These are phyloP conservation scores for Pseudogymnoascus sp. DNA, from an alignment of 2,329 filamentous ascomycete species.

Conservation along the genomic window DNA sequence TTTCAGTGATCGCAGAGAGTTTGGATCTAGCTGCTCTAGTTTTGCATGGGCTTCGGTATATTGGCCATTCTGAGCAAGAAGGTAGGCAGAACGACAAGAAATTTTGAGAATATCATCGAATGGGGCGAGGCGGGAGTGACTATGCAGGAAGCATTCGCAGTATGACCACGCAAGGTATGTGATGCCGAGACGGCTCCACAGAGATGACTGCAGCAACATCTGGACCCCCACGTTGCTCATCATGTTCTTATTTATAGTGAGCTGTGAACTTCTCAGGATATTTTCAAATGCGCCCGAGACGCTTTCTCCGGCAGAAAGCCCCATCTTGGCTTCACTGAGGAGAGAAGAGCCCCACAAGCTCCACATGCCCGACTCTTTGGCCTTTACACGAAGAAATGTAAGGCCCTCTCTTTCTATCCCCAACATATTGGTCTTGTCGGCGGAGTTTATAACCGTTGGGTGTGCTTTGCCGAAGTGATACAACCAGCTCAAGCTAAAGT, in stretches of 20 bases:
- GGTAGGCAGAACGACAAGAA: slow-evolving; percentile 62
- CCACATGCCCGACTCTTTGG: slow-evolving; percentile 82
- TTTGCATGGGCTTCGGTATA: slow-evolving; percentile 62
- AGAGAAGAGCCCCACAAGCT: slow-evolving; percentile 76
- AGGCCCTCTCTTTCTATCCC: slow-evolving; percentile 76
- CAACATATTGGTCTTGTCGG: slow-evolving; percentile 66
- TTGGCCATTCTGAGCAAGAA: slow-evolving; percentile 59
- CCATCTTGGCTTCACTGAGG: slow-evolving; percentile 77
- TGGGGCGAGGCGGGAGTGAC: slow-evolving; percentile 56
- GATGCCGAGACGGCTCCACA: slow-evolving; percentile 71
- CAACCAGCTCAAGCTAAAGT: slow-evolving; percentile 93
- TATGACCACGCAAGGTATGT: slow-evolving; percentile 50
- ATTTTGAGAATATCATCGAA: slow-evolving; percentile 77
- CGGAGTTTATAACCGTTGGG: slow-evolving; percentile 63
- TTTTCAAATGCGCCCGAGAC: slow-evolving; percentile 62
- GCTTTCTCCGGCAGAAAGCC: slow-evolving; percentile 65
- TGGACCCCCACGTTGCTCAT: slow-evolving; percentile 67
- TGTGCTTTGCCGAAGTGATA: slow-evolving; percentile 90
- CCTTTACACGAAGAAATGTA: slow-evolving; percentile 75
- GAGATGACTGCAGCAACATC: slow-evolving; percentile 62
- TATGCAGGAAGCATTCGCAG: slow-evolving; percentile 69
- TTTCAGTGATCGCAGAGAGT: slow-evolving; percentile 66
- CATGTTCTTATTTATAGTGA: slow-evolving; percentile 72
- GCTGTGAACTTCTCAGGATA: slow-evolving; percentile 73
- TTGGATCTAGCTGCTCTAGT: slow-evolving; percentile 54